phyloP scores from a whole-genome alignment of 768 basidiomycete genomes.

The Antrodiella citrinella region DNA sequence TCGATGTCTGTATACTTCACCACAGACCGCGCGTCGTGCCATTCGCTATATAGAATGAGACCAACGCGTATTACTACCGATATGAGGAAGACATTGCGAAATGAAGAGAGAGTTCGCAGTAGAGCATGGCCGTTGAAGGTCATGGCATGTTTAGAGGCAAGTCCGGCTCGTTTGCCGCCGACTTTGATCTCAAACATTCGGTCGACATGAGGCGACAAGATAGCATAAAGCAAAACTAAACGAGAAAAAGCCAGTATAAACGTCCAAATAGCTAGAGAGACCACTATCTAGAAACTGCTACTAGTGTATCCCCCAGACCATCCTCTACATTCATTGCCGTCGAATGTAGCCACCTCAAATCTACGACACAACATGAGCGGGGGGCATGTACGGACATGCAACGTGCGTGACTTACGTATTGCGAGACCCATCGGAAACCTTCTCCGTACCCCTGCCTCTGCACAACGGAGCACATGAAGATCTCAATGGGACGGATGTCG shows the following conservation, averaged over 20 bases:
- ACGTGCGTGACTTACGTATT: conserved; percentile 64
- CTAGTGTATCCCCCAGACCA: not conserved
- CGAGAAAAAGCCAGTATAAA: not conserved
- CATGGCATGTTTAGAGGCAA: conserved; percentile 1
- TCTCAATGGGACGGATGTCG: conserved; percentile 96
- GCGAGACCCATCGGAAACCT: conserved; percentile 95
- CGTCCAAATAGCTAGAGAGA: not conserved
- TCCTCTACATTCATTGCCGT: not conserved
- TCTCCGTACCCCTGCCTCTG: conserved; percentile 98
- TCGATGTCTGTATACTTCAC: conserved; percentile 99
- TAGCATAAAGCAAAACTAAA: not conserved
- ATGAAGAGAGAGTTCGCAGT: conserved; percentile 18
- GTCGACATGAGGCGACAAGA: not conserved
- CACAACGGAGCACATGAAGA: conserved; percentile 99
- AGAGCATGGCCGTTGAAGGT: conserved; percentile 2
- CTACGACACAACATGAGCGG: not conserved
- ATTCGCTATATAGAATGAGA: conserved; percentile 81
- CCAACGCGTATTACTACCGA: conserved; percentile 55
- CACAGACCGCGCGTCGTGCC: conserved; percentile 74
- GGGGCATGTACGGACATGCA: conserved; percentile 1
- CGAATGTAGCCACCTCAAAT: not conserved
- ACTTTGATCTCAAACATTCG: no score
- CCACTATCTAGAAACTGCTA: not conserved
- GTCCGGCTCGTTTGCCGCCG: no score
- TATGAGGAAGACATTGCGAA: conserved; percentile 45